Evolutionary conservation across 2,329 filamentous ascomycete genomes (phyloP).

Genomic region (Zymoseptoria brevis): DNA sequence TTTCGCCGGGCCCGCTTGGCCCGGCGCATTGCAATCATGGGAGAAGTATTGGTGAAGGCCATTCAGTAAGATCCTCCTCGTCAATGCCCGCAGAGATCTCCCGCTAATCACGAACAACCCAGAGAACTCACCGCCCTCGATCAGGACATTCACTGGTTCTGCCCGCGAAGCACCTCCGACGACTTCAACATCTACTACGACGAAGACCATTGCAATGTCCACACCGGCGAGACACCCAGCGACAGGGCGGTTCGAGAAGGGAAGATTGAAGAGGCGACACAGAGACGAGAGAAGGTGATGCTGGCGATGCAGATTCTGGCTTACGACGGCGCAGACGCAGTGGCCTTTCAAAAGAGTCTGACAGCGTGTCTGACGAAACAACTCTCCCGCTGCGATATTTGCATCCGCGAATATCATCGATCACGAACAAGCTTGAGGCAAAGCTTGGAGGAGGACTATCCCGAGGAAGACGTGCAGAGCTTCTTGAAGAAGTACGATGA

Average conservation of each 20-base stretch:
- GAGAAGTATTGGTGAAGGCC: constrained; percentile 2
- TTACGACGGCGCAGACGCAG: constrained; percentile 41
- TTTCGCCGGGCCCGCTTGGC: constrained; percentile 7
- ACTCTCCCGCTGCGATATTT: constrained; percentile 43
- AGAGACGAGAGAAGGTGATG: constrained; percentile 35
- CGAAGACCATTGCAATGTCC: constrained; percentile 33
- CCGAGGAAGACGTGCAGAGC: constrained; percentile 36
- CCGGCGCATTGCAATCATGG: constrained; percentile 7
- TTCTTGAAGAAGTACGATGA: constrained; percentile 39
- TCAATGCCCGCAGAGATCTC: background rate
- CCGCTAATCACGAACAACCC: constrained; percentile 6
- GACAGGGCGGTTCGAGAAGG: constrained; percentile 18
- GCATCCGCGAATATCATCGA: constrained; percentile 43
- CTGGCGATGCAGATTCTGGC: constrained; percentile 40
- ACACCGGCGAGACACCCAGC: constrained; percentile 19
- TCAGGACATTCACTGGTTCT: constrained; percentile 41
- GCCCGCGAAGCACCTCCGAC: constrained; percentile 35
- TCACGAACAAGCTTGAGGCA: constrained; percentile 34
- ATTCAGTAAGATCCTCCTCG: background rate
- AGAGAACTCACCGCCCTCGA: constrained; percentile 23
- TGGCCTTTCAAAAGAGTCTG: constrained; percentile 35
- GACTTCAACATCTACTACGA: constrained; percentile 34
- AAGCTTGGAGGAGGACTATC: constrained; percentile 36
- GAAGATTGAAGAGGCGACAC: constrained; percentile 33
- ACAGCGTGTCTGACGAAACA: constrained; percentile 33